Percentiles rank a stretch among this genome's conserved stretches.
phyloP scores from a whole-genome alignment of 2,329 filamentous ascomycete genomes.

The Zelopaecilomyces penicillatus region DNA sequence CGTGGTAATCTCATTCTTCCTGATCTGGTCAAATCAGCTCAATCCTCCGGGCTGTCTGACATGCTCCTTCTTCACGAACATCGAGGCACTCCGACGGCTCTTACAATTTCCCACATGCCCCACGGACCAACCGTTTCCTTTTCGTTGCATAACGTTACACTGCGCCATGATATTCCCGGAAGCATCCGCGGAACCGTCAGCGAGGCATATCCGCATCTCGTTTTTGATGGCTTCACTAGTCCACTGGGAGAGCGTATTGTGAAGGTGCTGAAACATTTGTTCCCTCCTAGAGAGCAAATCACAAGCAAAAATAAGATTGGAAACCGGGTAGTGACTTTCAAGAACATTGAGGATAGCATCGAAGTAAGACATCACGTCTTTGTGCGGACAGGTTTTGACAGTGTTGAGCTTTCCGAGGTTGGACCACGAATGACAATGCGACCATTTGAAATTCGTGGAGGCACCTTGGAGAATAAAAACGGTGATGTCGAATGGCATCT shows the following conservation, averaged over 20 bases:
- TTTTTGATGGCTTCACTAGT: constrained; percentile 89
- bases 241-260: constrained; percentile 73
- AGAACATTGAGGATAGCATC: constrained; percentile 88
- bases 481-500: constrained; percentile 96
- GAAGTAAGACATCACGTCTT: constrained; percentile 81
- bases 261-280: constrained; percentile 88
- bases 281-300: constrained; percentile 75
- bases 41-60: constrained; percentile 72
- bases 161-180: constrained; percentile 89
- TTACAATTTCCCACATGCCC: constrained; percentile 80
- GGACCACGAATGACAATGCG: constrained; percentile 97
- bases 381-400: constrained; percentile 83
- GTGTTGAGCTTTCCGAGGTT: constrained; percentile 81
- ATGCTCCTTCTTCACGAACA: constrained; percentile 87
- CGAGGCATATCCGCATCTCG: constrained; percentile 87
- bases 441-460: constrained; percentile 83
- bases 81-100: constrained; percentile 79
- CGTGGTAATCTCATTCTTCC: constrained; percentile 83
- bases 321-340: constrained; percentile 84
- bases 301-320: constrained; percentile 69
- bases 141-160: constrained; percentile 83
- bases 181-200: constrained; percentile 78
- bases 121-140: constrained; percentile 77
- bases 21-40: constrained; percentile 75
- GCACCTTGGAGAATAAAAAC: constrained; percentile 88